Percentiles rank a stretch among this genome's conserved stretches.
Evolutionary conservation across 495 filamentous ascomycete species (phyloP).

Genomic region (Pyrenula massariospora): DNA sequence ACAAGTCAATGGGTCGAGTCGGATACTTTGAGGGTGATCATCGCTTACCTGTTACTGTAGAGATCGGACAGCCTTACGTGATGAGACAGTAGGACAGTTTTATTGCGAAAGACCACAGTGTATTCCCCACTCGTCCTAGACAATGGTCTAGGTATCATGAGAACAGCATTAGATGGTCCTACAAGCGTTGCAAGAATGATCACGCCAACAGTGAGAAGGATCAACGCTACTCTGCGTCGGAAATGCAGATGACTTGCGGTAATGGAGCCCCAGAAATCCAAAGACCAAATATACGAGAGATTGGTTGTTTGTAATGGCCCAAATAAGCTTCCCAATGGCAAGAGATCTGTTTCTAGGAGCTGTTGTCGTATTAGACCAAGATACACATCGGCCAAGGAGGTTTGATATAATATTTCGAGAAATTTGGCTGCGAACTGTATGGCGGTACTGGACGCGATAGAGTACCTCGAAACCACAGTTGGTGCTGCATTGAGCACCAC

Average conservation of each 20-base stretch:
- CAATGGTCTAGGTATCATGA: conserved; percentile 9
- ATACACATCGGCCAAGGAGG: conserved; percentile 9
- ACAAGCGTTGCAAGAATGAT: conserved; percentile 6
- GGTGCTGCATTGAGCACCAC: background rate
- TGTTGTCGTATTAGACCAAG: conserved; percentile 5
- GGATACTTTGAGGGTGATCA: too few species aligned
- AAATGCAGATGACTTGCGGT: background rate
- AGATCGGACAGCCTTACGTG: too few species aligned
- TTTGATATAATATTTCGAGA: conserved; percentile 13
- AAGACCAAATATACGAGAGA: conserved; percentile 15
- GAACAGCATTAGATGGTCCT: conserved; percentile 13
- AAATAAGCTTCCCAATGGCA: conserved; percentile 12
- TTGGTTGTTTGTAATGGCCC: conserved; percentile 10
- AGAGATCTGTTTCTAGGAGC: conserved; percentile 1
- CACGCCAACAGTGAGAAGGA: background rate
- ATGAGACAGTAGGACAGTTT: too few species aligned
- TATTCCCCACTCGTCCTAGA: too few species aligned
- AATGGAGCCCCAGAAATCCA: conserved; percentile 9
- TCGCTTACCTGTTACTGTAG: too few species aligned
- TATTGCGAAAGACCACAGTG: too few species aligned
- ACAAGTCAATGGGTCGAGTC: too few species aligned
- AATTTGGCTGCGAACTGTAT: conserved; percentile 14
- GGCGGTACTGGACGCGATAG: conserved; percentile 1
- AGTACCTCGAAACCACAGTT: background rate
- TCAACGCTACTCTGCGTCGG: background rate